Base-by-base conservation (phyloP, 257 asterid species). In the Salvia hispanica region DNA sequence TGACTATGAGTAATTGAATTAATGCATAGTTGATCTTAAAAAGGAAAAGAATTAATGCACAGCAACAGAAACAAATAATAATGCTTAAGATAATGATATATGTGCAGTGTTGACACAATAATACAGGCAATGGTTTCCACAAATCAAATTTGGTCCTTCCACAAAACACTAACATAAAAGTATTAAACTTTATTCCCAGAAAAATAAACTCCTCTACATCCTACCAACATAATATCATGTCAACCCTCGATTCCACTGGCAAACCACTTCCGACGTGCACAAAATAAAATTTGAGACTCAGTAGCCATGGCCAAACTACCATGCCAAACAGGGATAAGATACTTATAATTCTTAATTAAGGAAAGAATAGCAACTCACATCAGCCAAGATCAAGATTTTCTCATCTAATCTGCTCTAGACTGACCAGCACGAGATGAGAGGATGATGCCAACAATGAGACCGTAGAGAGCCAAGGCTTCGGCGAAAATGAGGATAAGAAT, bases 341-440 rank as follows among this genome's bases (percentile, higher is more conserved):
- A 63, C 36, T 40, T 59, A n/a, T 9, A 64, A 56, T 66, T 66
- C 61, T 25, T 67, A 63, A 52, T 48, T 53, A 59, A 43, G 72
- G 67, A 36, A 73, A 45, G 58, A 72, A 62, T 47, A n/a, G 61
- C 18, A 57, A 50, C 48, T 45, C 18, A 34, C 39, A 11, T 43
- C 44, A 14, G 28, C 75, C 43, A 13, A 47, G 42, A 54, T 7
- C 37, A 12, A 47, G 42, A 54, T 7, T 40, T n/a, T 31, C 58
- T 67, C 58, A 21, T 73, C 75, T 84, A 84, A 39, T 84, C 90
- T 8, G 89, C 89, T 74, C 89, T 70, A 18, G 89, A 83, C 75
- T 83, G 89, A 57, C 89, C 89, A 60, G 89, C 89, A 16, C 89
- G 89, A 62, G 89, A 83, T 34, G 89, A 83, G 70, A 83, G 89